These are phyloP conservation scores for Calocybe cyanea DNA, from an alignment of 768 basidiomycete genomes.

Conservation along the genomic window DNA sequence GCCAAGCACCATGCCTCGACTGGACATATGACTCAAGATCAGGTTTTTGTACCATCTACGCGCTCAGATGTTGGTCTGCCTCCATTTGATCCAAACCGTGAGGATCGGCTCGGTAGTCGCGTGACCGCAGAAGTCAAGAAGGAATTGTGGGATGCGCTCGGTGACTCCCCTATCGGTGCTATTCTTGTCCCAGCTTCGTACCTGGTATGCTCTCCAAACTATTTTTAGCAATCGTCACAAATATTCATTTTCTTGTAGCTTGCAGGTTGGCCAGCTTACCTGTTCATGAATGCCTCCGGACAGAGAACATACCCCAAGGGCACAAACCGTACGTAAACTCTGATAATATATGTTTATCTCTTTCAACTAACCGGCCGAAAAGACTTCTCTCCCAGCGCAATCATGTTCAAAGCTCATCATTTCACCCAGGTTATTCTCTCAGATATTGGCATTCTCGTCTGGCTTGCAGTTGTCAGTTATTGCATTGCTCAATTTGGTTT, in stretches of 20 bases:
- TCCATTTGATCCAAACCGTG: slow-evolving; percentile 61
- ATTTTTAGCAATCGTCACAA: not conserved
- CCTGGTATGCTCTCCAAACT: slow-evolving; percentile 38
- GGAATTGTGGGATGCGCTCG: slow-evolving; percentile 81
- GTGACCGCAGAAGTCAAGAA: slow-evolving; percentile 64
- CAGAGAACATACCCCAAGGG: slow-evolving; percentile 74
- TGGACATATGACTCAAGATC: slow-evolving; percentile 89
- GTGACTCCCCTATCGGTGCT: slow-evolving; percentile 84
- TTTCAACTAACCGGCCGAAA: not conserved
- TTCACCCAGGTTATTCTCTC: slow-evolving; percentile 73
- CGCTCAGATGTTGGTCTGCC: slow-evolving; percentile 68
- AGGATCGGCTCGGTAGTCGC: slow-evolving; percentile 60
- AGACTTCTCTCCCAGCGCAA: slow-evolving; percentile 76
- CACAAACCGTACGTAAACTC: slow-evolving; percentile 65
- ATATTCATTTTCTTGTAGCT: slow-evolving; percentile 37
- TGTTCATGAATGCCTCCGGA: slow-evolving; percentile 80
- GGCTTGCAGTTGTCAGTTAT: slow-evolving; percentile 55
- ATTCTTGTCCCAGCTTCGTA: slow-evolving; percentile 50
- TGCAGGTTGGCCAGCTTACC: slow-evolving; percentile 83
- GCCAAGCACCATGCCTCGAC: slow-evolving; percentile 95
- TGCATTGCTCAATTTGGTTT: slow-evolving; percentile 64
- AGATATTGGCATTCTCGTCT: slow-evolving; percentile 75
- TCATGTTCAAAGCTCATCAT: slow-evolving; percentile 86
- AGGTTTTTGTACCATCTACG: slow-evolving; percentile 94
- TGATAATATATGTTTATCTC: not conserved